Conservation (phyloP, 768 basidiomycete genomes). For the Tylopilus sp. region DNA sequence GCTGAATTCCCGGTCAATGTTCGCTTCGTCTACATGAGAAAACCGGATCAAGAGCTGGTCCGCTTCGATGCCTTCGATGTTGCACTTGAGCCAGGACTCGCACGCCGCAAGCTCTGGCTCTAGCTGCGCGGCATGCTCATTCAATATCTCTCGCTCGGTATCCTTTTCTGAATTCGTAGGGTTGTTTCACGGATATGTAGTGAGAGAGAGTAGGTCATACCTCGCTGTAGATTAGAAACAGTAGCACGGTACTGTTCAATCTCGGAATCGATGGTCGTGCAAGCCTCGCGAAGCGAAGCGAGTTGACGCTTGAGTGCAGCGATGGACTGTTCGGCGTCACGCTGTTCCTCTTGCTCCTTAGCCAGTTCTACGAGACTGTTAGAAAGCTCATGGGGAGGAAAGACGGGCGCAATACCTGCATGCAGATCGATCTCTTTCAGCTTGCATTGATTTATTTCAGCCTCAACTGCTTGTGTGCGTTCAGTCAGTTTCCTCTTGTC, state of each 20-base stretch:
- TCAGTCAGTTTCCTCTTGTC: slow-evolving; percentile 65
- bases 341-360: slow-evolving; percentile 68
- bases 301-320: slow-evolving; percentile 65
- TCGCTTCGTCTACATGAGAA: slow-evolving; percentile 54
- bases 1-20: slow-evolving; percentile 61
- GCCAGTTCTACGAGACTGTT: slow-evolving; percentile 47
- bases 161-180: slow-evolving; percentile 51
- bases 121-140: slow-evolving; percentile 47
- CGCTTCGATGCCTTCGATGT: slow-evolving; percentile 74
- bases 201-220: slow-evolving; percentile 34
- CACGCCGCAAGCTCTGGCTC: slow-evolving; percentile 54
- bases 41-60: slow-evolving; percentile 76
- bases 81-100: slow-evolving; percentile 56
- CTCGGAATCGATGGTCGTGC: slow-evolving; percentile 57
- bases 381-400: background rate
- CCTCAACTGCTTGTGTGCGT: slow-evolving; percentile 57
- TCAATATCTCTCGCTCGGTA: slow-evolving; percentile 57
- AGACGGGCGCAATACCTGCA: slow-evolving; percentile 48
- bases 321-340: slow-evolving; percentile 62
- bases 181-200: background rate
- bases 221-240: slow-evolving; percentile 61
- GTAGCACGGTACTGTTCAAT: slow-evolving; percentile 69
- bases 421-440: slow-evolving; percentile 76
- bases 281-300: slow-evolving; percentile 56
- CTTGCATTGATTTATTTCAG: slow-evolving; percentile 73